Evolutionary conservation across 176 grass and related monocot species (phyloP), one percentile per base, ranked within the genome.

Genomic region (Chrysopogon serrulatus): DNA sequence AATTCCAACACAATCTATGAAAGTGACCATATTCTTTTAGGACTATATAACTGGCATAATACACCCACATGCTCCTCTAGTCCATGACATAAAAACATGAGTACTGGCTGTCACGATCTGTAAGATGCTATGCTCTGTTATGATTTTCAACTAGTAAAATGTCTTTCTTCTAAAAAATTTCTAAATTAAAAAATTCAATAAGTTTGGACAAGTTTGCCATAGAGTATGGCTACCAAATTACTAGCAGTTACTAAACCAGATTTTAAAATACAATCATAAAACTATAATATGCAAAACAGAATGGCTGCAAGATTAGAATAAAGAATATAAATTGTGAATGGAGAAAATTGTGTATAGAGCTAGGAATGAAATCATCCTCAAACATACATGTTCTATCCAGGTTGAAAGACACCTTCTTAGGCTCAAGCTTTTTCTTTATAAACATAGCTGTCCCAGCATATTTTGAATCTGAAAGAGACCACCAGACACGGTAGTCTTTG

Each of bases 401-500:
- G 62, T 77, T 93, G 79, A 95, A 98, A 43, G 82, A 93, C 61
- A 98, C 76, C 78, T 91, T 98, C 79, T 98, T 98, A 73, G 93
- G 90, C 78, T 88, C 78, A 86, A 95, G 80, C 78, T 87, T 88
- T 83, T 95, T 95, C 79, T 98, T 98, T 77, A 95, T 82, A 85
- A 98, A 84, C 82, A 98, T 77, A 81, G 91, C 89, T 76, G 92
- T 95, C 68, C 93, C 96, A 13, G 75, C 90, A 51, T 98, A 98
- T 57, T 95, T 98, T 17, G 92, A 91, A 77, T 98, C 93, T 45
- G 96, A 95, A 93, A 98, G 96, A 88, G 95, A 98, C 96, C 96
- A 98, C 90, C 88, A 93, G 13, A 93, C 90, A 80, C 80, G 84
- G 59, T 92, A 98, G 43, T 93, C 91, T 87, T 89, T 90, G 73